phyloP scores from a whole-genome alignment of 257 asterid genomes.

The Solanum acaule region DNA sequence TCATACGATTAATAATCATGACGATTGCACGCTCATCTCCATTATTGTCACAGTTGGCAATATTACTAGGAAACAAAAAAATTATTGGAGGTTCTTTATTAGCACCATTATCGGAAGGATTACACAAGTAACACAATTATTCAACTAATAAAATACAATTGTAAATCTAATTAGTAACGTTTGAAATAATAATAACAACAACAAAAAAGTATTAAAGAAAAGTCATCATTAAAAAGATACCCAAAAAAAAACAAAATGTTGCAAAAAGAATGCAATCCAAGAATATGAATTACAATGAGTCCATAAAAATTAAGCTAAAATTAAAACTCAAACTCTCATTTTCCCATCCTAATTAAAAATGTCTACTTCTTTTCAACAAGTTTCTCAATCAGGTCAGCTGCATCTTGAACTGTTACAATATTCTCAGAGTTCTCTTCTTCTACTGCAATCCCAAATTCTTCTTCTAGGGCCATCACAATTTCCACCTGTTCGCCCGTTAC shows the following conservation, averaged over 20 bases:
- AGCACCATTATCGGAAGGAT: background rate
- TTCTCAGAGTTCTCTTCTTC: conserved; percentile 66
- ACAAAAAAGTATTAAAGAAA: background rate
- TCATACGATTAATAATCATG: background rate
- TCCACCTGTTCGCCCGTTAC: conserved; percentile 41
- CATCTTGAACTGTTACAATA: conserved; percentile 62
- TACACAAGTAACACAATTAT: background rate
- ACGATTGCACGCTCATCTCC: background rate
- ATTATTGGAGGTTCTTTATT: background rate
- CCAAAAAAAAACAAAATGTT: background rate
- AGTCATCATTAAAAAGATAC: too few relatives aligned
- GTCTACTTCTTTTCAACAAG: conserved; percentile 27
- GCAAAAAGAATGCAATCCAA: background rate
- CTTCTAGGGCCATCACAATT: conserved; percentile 76
- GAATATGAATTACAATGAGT: background rate
- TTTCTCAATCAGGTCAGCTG: conserved; percentile 68
- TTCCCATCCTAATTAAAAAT: background rate
- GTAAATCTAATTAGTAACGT: background rate
- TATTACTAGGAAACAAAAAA: background rate
- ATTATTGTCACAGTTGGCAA: background rate
- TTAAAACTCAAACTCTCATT: background rate
- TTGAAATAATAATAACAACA: background rate
- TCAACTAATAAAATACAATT: background rate
- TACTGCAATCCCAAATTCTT: conserved; percentile 53
- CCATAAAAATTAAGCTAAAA: background rate